Evolutionary conservation across 257 asterid genomes (phyloP).

Genomic region (Solanum piurae): DNA sequence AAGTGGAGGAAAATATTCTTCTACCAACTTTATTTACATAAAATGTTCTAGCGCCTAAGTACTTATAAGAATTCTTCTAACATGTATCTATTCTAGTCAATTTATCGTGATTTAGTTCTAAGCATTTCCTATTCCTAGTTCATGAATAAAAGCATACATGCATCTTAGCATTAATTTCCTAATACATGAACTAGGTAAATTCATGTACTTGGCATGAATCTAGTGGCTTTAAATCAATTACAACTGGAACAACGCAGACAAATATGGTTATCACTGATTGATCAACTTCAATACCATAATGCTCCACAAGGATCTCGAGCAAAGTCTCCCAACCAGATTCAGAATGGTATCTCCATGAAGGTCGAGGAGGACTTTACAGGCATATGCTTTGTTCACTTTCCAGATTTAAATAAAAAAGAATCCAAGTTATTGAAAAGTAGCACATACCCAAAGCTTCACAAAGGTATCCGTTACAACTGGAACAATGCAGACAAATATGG

Average conservation of each 20-base stretch:
- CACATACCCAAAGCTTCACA: constrained; percentile 90
- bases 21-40: background rate
- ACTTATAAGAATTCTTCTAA: background rate
- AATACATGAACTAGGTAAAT: background rate
- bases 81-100: background rate
- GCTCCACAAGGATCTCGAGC: constrained; percentile 65
- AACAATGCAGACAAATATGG: constrained; percentile 60
- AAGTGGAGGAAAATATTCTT: background rate
- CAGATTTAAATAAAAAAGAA: background rate
- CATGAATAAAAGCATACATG: background rate
- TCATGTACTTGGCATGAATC: background rate
- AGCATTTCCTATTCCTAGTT: background rate
- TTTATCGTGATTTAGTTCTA: background rate
- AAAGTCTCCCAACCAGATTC: constrained; percentile 91
- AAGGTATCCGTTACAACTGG: constrained; percentile 83
- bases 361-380: background rate
- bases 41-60: background rate
- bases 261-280: constrained; percentile 54
- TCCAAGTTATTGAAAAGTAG: background rate
- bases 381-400: background rate
- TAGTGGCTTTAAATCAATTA: background rate
- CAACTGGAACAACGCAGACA: constrained; percentile 45
- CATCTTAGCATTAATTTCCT: background rate
- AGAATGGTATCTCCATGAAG: constrained; percentile 58
- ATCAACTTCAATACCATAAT: constrained; percentile 76